These are phyloP conservation scores for Cyamopsis tetragonoloba DNA, from an alignment of 306 rosid genomes.

Conservation along the genomic window DNA sequence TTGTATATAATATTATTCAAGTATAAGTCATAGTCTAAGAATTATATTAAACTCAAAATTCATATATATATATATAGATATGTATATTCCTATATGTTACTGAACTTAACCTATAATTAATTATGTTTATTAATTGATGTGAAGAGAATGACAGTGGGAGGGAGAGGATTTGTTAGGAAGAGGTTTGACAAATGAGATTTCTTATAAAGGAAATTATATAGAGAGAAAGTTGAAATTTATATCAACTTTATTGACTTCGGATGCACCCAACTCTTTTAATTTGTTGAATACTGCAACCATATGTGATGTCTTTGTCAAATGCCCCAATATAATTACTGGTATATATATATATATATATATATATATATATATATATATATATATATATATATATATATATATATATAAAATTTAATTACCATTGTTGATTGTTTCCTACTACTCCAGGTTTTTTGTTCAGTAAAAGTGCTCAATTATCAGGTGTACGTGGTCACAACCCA, in stretches of 20 bases:
- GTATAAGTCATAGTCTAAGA: not conserved
- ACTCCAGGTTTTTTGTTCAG: slow-evolving; percentile 22
- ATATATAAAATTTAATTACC: no score
- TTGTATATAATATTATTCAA: no score
- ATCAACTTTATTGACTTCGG: slow-evolving; percentile 51
- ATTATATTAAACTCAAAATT: not conserved
- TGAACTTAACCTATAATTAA: no score
- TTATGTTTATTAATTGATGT: not conserved
- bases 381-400: no score
- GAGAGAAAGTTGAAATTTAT: slow-evolving; percentile 36
- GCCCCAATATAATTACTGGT: not conserved
- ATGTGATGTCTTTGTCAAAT: slow-evolving; percentile 28
- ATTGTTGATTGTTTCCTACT: no score
- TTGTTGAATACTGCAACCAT: slow-evolving; percentile 37
- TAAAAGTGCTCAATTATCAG: slow-evolving; percentile 2
- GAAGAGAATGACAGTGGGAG: slow-evolving; percentile 9
- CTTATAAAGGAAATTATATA: slow-evolving; percentile 26
- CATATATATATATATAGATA: no score
- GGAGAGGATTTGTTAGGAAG: slow-evolving; percentile 29
- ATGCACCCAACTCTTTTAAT: slow-evolving; percentile 36
- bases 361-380: no score
- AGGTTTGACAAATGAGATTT: slow-evolving; percentile 38
- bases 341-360: no score
- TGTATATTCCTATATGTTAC: no score
- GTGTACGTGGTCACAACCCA: not conserved